Conservation (phyloP, 2,329 filamentous ascomycete genomes). For the Fusarium praegraminearum region DNA sequence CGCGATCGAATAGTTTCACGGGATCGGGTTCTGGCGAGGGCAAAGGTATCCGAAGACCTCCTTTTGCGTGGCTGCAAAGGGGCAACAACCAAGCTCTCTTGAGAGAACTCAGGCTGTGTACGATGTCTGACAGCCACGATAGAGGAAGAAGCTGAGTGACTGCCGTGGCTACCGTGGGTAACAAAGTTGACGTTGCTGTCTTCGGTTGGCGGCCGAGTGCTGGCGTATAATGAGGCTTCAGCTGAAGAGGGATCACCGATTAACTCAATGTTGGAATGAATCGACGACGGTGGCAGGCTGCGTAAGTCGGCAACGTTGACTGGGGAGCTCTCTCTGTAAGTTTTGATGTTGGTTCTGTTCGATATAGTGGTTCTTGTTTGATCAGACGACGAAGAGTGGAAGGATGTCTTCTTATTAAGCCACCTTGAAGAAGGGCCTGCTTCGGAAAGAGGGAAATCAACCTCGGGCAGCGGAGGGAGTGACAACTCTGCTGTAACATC, state of each 20-base stretch:
- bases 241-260: conserved; percentile 64
- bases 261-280: conserved; percentile 64
- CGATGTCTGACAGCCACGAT: conserved; percentile 51
- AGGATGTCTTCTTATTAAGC: conserved; percentile 41
- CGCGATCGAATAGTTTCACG: conserved; percentile 66
- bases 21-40: conserved; percentile 63
- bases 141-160: conserved; percentile 57
- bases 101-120: conserved; percentile 64
- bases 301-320: conserved; percentile 52
- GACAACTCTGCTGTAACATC: conserved; percentile 44
- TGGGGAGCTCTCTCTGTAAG: conserved; percentile 62
- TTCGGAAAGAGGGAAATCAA: conserved; percentile 35
- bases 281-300: conserved; percentile 57
- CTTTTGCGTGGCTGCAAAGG: conserved; percentile 64
- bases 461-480: conserved; percentile 51
- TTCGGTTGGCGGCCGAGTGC: conserved; percentile 51
- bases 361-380: conserved; percentile 59
- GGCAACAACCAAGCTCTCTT: conserved; percentile 70
- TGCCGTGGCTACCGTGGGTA: conserved; percentile 60
- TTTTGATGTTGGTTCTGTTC: conserved; percentile 67
- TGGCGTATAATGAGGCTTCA: conserved; percentile 55
- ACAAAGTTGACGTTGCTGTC: conserved; percentile 66
- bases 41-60: conserved; percentile 62
- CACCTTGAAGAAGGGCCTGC: conserved; percentile 36
- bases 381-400: conserved; percentile 48